A percentile compares a stretch with the other conserved stretches of the same genome.
These are phyloP conservation scores for Cadophora gregata DNA, from an alignment of 2,329 filamentous ascomycete genomes.

Conservation along the genomic window DNA sequence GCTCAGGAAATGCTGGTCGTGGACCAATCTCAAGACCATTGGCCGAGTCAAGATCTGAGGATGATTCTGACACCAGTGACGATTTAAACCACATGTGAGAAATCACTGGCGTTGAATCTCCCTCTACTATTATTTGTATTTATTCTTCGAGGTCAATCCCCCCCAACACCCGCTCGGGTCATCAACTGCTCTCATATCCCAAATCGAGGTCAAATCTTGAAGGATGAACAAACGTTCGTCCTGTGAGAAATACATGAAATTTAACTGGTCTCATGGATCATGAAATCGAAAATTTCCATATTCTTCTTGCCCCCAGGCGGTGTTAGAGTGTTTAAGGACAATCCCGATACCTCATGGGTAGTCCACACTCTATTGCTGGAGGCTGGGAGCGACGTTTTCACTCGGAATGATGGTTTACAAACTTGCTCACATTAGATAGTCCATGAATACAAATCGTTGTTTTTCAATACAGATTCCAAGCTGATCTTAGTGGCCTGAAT, in stretches of 20 bases:
- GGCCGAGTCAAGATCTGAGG: neutral
- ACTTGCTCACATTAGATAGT: neutral
- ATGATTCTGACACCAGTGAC: neutral
- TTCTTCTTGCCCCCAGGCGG: too few species aligned
- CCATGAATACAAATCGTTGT: neutral
- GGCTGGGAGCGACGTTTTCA: neutral
- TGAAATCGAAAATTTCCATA: too few species aligned
- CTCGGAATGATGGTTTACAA: neutral
- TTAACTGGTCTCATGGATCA: too few species aligned
- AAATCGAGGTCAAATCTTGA: too few species aligned
- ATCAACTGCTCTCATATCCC: too few species aligned
- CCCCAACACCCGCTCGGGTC: too few species aligned
- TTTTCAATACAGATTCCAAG: neutral
- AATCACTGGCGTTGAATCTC: neutral
- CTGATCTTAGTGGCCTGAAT: neutral
- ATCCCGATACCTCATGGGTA: neutral
- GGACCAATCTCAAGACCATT: neutral
- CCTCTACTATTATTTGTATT: too few species aligned
- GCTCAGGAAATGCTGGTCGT: neutral
- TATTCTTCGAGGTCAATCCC: too few species aligned
- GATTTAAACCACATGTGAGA: conserved; percentile 7
- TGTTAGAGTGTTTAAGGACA: too few species aligned
- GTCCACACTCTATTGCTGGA: too few species aligned
- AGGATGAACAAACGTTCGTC: too few species aligned
- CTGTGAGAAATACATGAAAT: too few species aligned